phyloP scores from a whole-genome alignment of 2,329 filamentous ascomycete genomes.

The Nothopassalora personata region DNA sequence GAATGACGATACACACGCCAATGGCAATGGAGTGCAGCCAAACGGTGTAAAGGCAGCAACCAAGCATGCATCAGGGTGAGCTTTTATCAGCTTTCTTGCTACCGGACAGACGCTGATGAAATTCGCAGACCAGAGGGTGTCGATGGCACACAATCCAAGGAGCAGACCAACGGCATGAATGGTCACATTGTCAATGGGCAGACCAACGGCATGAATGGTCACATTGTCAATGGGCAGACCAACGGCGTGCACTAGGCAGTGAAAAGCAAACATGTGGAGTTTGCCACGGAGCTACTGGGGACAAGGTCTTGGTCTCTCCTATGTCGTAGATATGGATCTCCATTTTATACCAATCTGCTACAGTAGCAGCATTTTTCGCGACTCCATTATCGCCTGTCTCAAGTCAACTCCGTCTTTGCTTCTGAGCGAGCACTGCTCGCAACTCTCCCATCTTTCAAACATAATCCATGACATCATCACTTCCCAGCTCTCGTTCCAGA shows the following conservation, averaged over 20 bases:
- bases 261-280: neutral
- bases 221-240: slow-evolving; percentile 11
- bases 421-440: neutral
- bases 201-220: slow-evolving; percentile 15
- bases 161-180: slow-evolving; percentile 12
- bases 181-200: slow-evolving; percentile 16
- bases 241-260: slow-evolving; percentile 4
- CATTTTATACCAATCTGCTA: neutral
- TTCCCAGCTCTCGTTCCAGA: neutral
- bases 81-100: neutral
- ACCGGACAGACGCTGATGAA: neutral
- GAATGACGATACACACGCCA: slow-evolving; percentile 31
- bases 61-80: slow-evolving; percentile 29
- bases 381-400: too few species aligned
- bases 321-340: neutral
- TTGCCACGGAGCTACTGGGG: neutral
- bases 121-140: slow-evolving; percentile 21
- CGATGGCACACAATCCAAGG: slow-evolving; percentile 21
- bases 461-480: neutral
- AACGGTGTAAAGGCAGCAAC: slow-evolving; percentile 23
- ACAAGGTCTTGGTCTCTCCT: neutral
- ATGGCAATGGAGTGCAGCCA: slow-evolving; percentile 18
- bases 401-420: too few species aligned
- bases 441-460: neutral
- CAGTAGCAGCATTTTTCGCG: neutral